A percentile compares a stretch with the other conserved stretches of the same genome.
These are phyloP conservation scores for Mimosa pudica DNA, from an alignment of 306 rosid genomes.

Conservation along the genomic window DNA sequence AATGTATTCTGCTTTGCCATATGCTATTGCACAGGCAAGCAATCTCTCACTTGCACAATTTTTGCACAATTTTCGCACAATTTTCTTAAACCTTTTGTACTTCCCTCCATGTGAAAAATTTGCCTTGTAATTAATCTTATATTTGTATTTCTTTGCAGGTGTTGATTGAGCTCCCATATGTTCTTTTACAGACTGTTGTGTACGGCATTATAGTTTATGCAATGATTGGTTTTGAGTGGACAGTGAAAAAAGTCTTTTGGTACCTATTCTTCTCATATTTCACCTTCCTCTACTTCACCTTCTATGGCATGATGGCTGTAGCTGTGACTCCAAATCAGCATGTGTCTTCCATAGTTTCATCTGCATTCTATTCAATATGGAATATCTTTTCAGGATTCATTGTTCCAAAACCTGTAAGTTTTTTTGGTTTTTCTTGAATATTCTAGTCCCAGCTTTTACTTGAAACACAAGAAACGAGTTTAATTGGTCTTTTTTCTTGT, in stretches of 20 bases:
- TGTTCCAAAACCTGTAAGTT: slow-evolving; percentile 56
- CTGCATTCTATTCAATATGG: slow-evolving; percentile 54
- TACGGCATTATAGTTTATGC: slow-evolving; percentile 56
- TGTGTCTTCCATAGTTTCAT: slow-evolving; percentile 50
- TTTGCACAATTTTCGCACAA: background rate
- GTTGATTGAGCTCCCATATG: slow-evolving; percentile 58
- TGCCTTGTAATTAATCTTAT: slow-evolving; percentile 14
- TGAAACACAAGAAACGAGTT: background rate
- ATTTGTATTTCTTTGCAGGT: slow-evolving; percentile 43
- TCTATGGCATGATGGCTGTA: slow-evolving; percentile 65
- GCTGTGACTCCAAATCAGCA: slow-evolving; percentile 60
- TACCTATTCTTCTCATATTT: slow-evolving; percentile 57
- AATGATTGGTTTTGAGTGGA: slow-evolving; percentile 64
- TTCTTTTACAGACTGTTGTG: slow-evolving; percentile 49
- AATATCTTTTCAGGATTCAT: slow-evolving; percentile 70
- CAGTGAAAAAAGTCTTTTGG: slow-evolving; percentile 48
- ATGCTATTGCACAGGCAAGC: slow-evolving; percentile 63
- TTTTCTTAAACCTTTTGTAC: background rate
- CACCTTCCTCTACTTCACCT: slow-evolving; percentile 59
- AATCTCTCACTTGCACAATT: background rate
- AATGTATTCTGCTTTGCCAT: slow-evolving; percentile 66
- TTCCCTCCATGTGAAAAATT: background rate
- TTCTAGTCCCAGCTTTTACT: background rate
- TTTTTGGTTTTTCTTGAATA: slow-evolving; percentile 2
- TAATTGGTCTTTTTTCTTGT: background rate